Percentiles rank a stretch among this genome's conserved stretches.
Conservation (phyloP, 192 early-diverging fungal species). For the Rhizoclosmatium sp. region DNA sequence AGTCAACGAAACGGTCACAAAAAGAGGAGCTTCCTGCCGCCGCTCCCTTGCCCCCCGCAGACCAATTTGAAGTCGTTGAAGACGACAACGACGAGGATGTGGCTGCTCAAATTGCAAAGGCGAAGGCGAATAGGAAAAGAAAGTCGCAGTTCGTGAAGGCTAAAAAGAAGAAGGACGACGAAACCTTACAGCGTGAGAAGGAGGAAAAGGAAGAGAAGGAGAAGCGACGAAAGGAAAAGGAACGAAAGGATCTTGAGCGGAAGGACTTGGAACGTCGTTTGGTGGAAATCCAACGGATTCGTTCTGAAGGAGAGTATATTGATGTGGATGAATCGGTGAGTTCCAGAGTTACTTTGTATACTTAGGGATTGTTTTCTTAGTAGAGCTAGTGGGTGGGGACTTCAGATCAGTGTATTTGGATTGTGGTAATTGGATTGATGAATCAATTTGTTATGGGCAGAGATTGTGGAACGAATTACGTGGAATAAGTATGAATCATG, state of each 20-base stretch:
- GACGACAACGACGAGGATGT: constrained; percentile 17
- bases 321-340: constrained; percentile 22
- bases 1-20: neutral
- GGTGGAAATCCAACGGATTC: constrained; percentile 21
- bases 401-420: no score
- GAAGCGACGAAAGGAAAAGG: constrained; percentile 20
- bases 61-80: constrained; percentile 2
- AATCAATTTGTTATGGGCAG: neutral
- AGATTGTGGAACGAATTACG: no score
- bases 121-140: neutral
- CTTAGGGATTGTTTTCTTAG: no score
- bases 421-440: neutral
- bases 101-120: constrained; percentile 13
- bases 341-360: neutral
- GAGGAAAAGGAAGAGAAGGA: constrained; percentile 27
- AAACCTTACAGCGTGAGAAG: constrained; percentile 7
- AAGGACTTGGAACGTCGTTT: constrained; percentile 27
- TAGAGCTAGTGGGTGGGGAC: no score
- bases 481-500: no score
- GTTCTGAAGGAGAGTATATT: constrained; percentile 6
- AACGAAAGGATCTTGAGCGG: constrained; percentile 32
- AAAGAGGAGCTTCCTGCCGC: neutral
- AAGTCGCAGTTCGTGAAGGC: constrained; percentile 30
- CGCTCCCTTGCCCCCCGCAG: neutral
- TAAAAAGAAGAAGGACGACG: constrained; percentile 33